Evolutionary conservation across 768 basidiomycete species (phyloP), one percentile per base, ranked within the genome.

Genomic region (Neoboletus magnificus): DNA sequence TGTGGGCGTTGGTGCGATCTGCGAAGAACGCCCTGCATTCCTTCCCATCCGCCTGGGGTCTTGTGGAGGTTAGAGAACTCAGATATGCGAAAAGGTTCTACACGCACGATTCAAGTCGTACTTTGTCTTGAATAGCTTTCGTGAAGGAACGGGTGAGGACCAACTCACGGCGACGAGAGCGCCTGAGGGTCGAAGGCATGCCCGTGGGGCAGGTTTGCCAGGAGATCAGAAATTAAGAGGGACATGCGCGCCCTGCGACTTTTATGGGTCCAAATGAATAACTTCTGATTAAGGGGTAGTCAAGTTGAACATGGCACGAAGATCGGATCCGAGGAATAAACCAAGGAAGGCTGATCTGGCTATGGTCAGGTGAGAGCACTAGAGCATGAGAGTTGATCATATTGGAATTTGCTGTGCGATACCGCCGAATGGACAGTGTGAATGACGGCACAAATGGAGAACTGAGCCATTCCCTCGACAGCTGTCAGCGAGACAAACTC

Each of bases 71-170:
- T 41, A 63, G 61, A 12, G 13, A 32, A 9, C 27, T 43, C 13
- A 18, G 16, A 43, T 8, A 37, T 20, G 44, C 18, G 32, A 36
- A 37, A 29, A 18, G 20, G 32, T 13, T 30, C n/a, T 41, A 41
- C 29, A 69, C 74, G 62, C 55, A 76, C 76, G 68, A 60, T 25
- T 63, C 57, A 33, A 63, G 59, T 45, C 48, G 60, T n/a, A 76
- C 64, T 61, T 73, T 75, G 33, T 76, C 75, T 63, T 74, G 79
- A 36, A 84, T 64, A 32, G 74, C 73, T 61, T 71, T 78, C 47
- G 76, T 74, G 60, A 84, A 76, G 39, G 83, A 83, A 51, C 74
- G 78, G 55, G 78, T 78, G 60, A 82, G 69, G 50, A 72, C 74
- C 62, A 78, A 61, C 62, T 77, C 78, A 59, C 74, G 74, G 58